A percentile compares a stretch with the other conserved stretches of the same genome.
Evolutionary conservation across 2,329 filamentous ascomycete species (phyloP).

Genomic region (Aspergillus ustus): DNA sequence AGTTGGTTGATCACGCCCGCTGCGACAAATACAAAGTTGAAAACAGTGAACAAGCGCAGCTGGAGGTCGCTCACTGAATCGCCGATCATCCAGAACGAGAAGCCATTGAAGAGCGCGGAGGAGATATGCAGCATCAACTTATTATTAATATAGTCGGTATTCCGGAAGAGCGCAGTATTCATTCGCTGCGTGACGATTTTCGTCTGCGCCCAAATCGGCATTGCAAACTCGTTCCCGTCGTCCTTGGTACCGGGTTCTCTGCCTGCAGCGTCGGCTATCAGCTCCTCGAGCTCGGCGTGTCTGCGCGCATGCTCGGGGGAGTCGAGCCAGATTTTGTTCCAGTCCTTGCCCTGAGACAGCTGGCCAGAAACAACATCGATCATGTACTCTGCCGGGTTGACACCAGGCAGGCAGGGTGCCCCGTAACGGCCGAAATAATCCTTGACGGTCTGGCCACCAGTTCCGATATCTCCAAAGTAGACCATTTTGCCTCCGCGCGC

Average conservation of each 20-base stretch:
- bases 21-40: constrained; percentile 63
- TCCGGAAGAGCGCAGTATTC: constrained; percentile 68
- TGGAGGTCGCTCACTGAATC: constrained; percentile 69
- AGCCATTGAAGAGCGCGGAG: constrained; percentile 53
- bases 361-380: constrained; percentile 55
- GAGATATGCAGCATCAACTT: constrained; percentile 63
- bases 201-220: constrained; percentile 65
- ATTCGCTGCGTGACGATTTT: constrained; percentile 68
- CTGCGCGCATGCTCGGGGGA: constrained; percentile 64
- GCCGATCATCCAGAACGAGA: constrained; percentile 71
- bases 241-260: constrained; percentile 50
- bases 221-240: constrained; percentile 65
- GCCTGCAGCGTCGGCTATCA: constrained; percentile 55
- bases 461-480: constrained; percentile 72
- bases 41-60: constrained; percentile 69
- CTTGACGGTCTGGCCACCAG: constrained; percentile 65
- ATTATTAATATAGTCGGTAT: constrained; percentile 69
- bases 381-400: constrained; percentile 66
- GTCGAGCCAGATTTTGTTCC: constrained; percentile 72
- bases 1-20: constrained; percentile 53
- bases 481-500: constrained; percentile 71
- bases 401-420: constrained; percentile 63
- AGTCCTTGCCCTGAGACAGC: constrained; percentile 61
- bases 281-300: constrained; percentile 65
- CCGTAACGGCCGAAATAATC: constrained; percentile 70